Base-by-base conservation (phyloP, 2,329 filamentous ascomycete species). In the Pseudocercospora cruenta region DNA sequence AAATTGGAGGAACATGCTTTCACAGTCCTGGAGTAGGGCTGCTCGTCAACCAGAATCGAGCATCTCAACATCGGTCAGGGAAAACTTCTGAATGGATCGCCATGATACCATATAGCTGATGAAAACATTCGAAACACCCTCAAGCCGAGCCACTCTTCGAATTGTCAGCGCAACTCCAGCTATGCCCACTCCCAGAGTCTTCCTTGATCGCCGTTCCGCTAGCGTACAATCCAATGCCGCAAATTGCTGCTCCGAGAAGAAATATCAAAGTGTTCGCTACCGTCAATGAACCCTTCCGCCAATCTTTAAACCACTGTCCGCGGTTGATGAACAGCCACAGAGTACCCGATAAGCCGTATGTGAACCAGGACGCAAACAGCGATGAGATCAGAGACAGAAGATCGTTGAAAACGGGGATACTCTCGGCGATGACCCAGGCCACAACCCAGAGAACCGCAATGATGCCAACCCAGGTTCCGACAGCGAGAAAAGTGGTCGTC, bases 401-500 rank as follows among this genome's bases (percentile, higher is more conserved):
- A 63, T 87, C 84, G 74, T 88, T 88, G 80, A 92, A 92, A 60
- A 88, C 85, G 0, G 90, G 90, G 19, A 92, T 90, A 0, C 87
- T 86, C 75, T 90, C 86, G 4, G 90, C 88, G 66, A 92, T 89
- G 66, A 92, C 78, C 82, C 87, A 90, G 4, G 88, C 87, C 2
- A 90, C 68, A n/a, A 86, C 70, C 87, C 89, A 91, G 21, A 88
- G 78, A 6, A 71, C 75, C 0, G 83, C 74, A 0, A 85, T 84
- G 55, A 92, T 86, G 8, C 71, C 82, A 8, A 87, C 71, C 90
- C 90, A 92, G 9, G 82, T 82, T 8, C 83, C 76, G 54, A 83
- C 82, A 1, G 85, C 83, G 65, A 77, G 51, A 71, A 73, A 59
- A 21, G 73, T 66, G 65, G 74, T 71, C 72, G 75, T 67, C 74